Conservation (phyloP, 805 yeast genomes). For the Sugiyamaella lignohabitans region DNA sequence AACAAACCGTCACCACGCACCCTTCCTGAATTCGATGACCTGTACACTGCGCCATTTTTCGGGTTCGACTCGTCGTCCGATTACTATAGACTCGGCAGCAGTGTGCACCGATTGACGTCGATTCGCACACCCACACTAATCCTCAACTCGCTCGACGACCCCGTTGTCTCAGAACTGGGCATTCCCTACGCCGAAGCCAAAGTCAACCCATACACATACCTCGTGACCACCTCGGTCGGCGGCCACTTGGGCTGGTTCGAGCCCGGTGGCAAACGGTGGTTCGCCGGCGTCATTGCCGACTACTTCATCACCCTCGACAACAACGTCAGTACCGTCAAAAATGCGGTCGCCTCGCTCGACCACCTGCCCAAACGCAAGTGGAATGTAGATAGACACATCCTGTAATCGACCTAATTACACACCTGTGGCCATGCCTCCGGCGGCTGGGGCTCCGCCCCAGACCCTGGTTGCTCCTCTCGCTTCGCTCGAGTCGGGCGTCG, state of each 20-base stretch:
- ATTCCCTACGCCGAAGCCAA: constrained; percentile 48
- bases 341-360: constrained; percentile 11
- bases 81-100: constrained; percentile 60
- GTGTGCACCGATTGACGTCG: constrained; percentile 43
- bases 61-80: constrained; percentile 59
- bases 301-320: constrained; percentile 35
- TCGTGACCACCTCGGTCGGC: constrained; percentile 60
- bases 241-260: constrained; percentile 82
- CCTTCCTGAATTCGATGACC: constrained; percentile 57
- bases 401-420: no score
- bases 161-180: constrained; percentile 50
- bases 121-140: constrained; percentile 59
- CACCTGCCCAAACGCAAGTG: constrained; percentile 16
- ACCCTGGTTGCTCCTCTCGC: no score
- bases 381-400: constrained; percentile 17
- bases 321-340: constrained; percentile 23
- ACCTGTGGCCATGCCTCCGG: no score
- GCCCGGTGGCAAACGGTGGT: constrained; percentile 61
- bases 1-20: constrained; percentile 14
- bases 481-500: no score
- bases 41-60: constrained; percentile 57
- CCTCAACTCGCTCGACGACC: constrained; percentile 68
- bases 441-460: no score
- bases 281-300: constrained; percentile 43
- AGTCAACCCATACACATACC: constrained; percentile 52